Percentiles rank a stretch among this genome's conserved stretches.
Conservation (phyloP, 2,329 filamentous ascomycete genomes). For the Oidium heveae region DNA sequence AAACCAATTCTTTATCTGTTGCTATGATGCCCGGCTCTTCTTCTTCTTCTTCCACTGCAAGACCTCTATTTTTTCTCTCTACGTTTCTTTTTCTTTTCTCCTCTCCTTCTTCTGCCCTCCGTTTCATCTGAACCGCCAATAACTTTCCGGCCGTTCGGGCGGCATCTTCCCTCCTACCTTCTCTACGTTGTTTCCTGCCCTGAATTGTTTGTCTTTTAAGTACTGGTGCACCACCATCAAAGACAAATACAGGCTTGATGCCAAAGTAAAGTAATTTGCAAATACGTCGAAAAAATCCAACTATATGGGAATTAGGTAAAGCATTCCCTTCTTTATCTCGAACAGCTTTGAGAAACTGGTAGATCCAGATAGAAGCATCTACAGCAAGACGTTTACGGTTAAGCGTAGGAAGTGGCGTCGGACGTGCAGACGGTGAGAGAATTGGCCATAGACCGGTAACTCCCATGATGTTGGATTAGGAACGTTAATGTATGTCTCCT, state of each 20-base stretch:
- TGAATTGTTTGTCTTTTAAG: constrained; percentile 82
- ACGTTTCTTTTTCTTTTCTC: constrained; percentile 26
- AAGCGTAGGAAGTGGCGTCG: constrained; percentile 85
- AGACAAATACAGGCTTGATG: constrained; percentile 90
- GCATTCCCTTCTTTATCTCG: constrained; percentile 97
- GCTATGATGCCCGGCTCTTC: constrained; percentile 40
- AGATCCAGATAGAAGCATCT: constrained; percentile 98
- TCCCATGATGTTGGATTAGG: constrained; percentile 40
- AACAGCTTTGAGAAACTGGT: constrained; percentile 96
- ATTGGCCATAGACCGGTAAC: constrained; percentile 96
- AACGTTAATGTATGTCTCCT: neutral
- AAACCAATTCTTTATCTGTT: constrained; percentile 35
- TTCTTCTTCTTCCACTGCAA: constrained; percentile 34
- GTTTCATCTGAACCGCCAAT: constrained; percentile 81
- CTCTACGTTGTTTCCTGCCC: constrained; percentile 50
- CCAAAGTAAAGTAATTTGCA: constrained; percentile 95
- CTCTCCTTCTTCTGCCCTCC: constrained; percentile 64
- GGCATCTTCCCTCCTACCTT: constrained; percentile 83
- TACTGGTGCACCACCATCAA: constrained; percentile 79
- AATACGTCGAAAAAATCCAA: constrained; percentile 94
- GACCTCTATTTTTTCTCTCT: constrained; percentile 17
- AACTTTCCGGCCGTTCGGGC: constrained; percentile 74
- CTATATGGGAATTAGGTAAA: constrained; percentile 79
- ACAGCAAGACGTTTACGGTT: constrained; percentile 92
- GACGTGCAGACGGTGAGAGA: constrained; percentile 78